These are phyloP conservation scores for Diutina rugosa DNA, from an alignment of 1,139 yeast genomes.

Conservation along the genomic window DNA sequence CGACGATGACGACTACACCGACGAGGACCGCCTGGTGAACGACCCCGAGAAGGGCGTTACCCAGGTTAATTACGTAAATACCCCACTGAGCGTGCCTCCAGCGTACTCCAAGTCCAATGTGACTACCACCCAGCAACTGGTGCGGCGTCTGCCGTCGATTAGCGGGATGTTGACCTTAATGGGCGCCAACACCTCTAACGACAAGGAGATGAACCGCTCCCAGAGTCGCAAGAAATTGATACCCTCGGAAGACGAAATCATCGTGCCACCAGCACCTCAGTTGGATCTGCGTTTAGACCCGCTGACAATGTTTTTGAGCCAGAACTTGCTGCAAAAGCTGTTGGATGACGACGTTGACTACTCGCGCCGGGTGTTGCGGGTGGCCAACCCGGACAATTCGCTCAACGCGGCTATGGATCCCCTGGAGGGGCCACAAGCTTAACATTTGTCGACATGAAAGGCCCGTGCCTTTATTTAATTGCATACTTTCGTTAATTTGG, in stretches of 20 bases:
- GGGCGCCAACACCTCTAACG: background rate
- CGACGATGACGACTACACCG: slow-evolving; percentile 4
- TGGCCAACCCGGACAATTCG: slow-evolving; percentile 44
- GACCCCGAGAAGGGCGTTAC: slow-evolving; percentile 4
- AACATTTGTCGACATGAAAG: background rate
- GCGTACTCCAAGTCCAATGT: background rate
- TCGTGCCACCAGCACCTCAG: slow-evolving; percentile 28
- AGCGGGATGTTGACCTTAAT: background rate
- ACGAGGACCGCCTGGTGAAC: background rate
- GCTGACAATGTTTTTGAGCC: slow-evolving; percentile 43
- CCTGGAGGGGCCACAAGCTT: background rate
- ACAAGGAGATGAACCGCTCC: background rate
- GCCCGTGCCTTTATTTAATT: background rate
- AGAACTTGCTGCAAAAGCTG: slow-evolving; percentile 46
- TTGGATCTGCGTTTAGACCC: slow-evolving; percentile 66
- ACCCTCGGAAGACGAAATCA: background rate
- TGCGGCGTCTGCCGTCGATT: background rate
- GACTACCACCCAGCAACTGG: background rate
- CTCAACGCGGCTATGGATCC: background rate
- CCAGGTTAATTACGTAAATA: slow-evolving; percentile 10
- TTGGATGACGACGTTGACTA: slow-evolving; percentile 66
- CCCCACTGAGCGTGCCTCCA: background rate
- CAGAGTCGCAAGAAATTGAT: background rate
- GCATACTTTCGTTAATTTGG: background rate
- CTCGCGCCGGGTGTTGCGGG: slow-evolving; percentile 54